Conservation (phyloP, 1,139 yeast species). For the Suhomyces kunorum region DNA sequence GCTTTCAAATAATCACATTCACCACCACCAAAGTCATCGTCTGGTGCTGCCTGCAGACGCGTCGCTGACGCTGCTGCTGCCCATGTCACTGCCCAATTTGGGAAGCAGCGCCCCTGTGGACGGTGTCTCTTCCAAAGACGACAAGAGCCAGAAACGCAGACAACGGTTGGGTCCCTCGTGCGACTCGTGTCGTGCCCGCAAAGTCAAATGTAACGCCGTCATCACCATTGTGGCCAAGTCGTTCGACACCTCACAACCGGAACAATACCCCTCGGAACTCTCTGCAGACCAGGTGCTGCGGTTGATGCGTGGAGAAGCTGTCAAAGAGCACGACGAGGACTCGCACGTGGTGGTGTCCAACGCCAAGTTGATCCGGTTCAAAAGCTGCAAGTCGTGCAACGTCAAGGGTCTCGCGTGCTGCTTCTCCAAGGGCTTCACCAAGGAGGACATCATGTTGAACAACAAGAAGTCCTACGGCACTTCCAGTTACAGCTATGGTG, state of each 20-base stretch:
- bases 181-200: constrained; percentile 69
- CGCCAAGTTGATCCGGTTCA: constrained; percentile 49
- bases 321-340: constrained; percentile 13
- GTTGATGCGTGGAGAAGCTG: constrained; percentile 14
- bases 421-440: constrained; percentile 61
- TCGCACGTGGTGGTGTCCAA: constrained; percentile 24
- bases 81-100: constrained; percentile 14
- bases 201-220: constrained; percentile 75
- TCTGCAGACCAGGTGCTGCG: constrained; percentile 7
- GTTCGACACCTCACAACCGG: no score
- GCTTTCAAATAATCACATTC: neutral
- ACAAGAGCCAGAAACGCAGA: constrained; percentile 36
- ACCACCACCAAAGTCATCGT: neutral
- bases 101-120: constrained; percentile 1
- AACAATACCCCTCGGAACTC: constrained; percentile 6
- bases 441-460: constrained; percentile 49
- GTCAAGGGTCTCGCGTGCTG: constrained; percentile 46
- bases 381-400: constrained; percentile 51
- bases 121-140: constrained; percentile 7
- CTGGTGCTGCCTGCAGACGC: neutral
- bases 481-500: constrained; percentile 1
- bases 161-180: constrained; percentile 78
- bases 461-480: constrained; percentile 19
- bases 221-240: no score
- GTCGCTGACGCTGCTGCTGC: constrained; percentile 10